Evolutionary conservation across 2,329 filamentous ascomycete species (phyloP).

Genomic region (Paraphoma sp.): DNA sequence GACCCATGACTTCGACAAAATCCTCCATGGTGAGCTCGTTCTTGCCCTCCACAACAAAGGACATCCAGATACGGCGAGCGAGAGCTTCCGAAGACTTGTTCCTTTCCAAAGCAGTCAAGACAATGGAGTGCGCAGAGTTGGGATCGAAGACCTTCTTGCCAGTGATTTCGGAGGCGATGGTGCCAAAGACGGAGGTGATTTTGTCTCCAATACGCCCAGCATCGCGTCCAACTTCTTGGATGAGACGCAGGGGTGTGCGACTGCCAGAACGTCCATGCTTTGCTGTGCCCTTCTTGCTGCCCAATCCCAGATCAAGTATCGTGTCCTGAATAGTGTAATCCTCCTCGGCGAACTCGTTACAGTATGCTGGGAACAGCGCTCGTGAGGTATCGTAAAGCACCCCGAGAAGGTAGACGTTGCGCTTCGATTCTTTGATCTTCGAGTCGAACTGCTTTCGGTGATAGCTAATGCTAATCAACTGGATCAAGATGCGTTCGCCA

Average conservation of each 20-base stretch:
- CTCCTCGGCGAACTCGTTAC: slow-evolving; percentile 86
- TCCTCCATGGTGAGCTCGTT: slow-evolving; percentile 82
- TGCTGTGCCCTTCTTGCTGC: slow-evolving; percentile 59
- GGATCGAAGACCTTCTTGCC: slow-evolving; percentile 96
- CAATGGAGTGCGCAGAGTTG: slow-evolving; percentile 86
- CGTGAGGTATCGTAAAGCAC: slow-evolving; percentile 91
- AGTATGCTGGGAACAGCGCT: slow-evolving; percentile 89
- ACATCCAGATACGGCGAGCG: slow-evolving; percentile 97
- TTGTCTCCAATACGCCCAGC: slow-evolving; percentile 85
- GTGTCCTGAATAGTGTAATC: slow-evolving; percentile 89
- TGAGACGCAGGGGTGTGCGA: slow-evolving; percentile 77
- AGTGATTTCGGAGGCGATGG: slow-evolving; percentile 91
- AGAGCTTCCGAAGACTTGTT: slow-evolving; percentile 85
- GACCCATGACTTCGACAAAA: slow-evolving; percentile 84
- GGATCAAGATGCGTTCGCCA: slow-evolving; percentile 78
- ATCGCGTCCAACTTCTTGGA: slow-evolving; percentile 71
- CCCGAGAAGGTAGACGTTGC: slow-evolving; percentile 79
- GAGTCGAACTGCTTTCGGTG: slow-evolving; percentile 83
- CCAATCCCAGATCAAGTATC: slow-evolving; percentile 64
- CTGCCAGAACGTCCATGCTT: slow-evolving; percentile 64
- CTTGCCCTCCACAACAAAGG: slow-evolving; percentile 88
- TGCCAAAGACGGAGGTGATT: slow-evolving; percentile 90
- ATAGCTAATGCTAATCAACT: slow-evolving; percentile 84
- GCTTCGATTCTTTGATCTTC: slow-evolving; percentile 88
- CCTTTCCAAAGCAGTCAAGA: slow-evolving; percentile 88